These are phyloP conservation scores for Pseudocercospora macadamiae DNA, from an alignment of 2,329 filamentous ascomycete species.

Conservation along the genomic window DNA sequence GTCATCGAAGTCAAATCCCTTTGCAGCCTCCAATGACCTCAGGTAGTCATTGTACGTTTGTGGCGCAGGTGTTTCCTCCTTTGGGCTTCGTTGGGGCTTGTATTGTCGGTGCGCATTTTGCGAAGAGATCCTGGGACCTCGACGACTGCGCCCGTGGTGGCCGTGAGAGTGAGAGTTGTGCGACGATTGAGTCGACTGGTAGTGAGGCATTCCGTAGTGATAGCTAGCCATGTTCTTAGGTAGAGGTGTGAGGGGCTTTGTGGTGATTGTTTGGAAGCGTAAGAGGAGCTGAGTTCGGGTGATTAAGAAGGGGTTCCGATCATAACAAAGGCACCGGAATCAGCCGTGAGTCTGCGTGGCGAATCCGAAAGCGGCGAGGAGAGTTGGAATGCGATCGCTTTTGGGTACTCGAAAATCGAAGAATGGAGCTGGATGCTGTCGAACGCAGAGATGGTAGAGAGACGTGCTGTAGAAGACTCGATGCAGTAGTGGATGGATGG, in stretches of 20 bases:
- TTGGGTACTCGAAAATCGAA: neutral
- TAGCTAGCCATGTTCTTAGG: constrained; percentile 51
- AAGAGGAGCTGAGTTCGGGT: constrained; percentile 1
- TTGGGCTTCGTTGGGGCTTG: constrained; percentile 80
- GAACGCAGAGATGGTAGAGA: constrained; percentile 2
- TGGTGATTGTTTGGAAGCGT: neutral
- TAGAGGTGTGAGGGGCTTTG: constrained; percentile 12
- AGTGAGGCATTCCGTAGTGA: constrained; percentile 52
- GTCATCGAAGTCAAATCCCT: constrained; percentile 94
- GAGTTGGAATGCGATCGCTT: constrained; percentile 9
- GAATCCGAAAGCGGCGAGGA: neutral
- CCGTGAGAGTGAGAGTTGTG: constrained; percentile 65
- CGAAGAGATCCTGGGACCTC: constrained; percentile 77
- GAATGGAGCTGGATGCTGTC: constrained; percentile 4
- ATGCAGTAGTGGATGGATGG: constrained; percentile 6
- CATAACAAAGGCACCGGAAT: constrained; percentile 8
- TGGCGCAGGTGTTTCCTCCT: constrained; percentile 84
- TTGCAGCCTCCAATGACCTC: constrained; percentile 83
- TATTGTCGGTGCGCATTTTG: constrained; percentile 82
- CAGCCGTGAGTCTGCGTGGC: neutral
- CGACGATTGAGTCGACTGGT: constrained; percentile 54
- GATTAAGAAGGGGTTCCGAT: constrained; percentile 6
- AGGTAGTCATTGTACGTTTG: constrained; percentile 77
- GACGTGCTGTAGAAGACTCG: neutral
- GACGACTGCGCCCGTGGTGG: constrained; percentile 83